These are phyloP conservation scores for Chalaropsis thielavioides DNA, from an alignment of 2,329 filamentous ascomycete genomes.

Conservation along the genomic window DNA sequence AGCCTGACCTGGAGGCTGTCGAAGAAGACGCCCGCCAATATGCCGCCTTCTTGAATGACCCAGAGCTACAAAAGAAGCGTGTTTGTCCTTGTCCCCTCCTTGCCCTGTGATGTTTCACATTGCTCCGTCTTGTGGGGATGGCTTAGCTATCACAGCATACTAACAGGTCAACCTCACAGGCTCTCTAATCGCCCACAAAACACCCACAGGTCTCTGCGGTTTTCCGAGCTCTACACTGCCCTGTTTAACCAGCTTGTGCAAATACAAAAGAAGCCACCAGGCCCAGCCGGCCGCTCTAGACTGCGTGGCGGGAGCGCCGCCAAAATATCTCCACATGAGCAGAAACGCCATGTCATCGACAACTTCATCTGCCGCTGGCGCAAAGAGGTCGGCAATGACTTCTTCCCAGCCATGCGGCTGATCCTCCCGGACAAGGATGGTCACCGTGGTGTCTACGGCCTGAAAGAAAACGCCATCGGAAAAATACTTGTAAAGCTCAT, in stretches of 20 bases:
- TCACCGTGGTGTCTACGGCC: slow-evolving; percentile 79
- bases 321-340: slow-evolving; percentile 57
- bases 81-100: slow-evolving; percentile 1
- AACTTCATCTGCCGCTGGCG: slow-evolving; percentile 80
- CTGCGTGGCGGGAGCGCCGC: slow-evolving; percentile 39
- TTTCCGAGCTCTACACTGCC: slow-evolving; percentile 60
- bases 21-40: slow-evolving; percentile 42
- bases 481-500: slow-evolving; percentile 84
- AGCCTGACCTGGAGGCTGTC: slow-evolving; percentile 28
- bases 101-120: neutral
- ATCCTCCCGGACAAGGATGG: slow-evolving; percentile 89
- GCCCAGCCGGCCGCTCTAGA: slow-evolving; percentile 30
- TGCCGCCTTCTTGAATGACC: slow-evolving; percentile 26
- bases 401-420: slow-evolving; percentile 82
- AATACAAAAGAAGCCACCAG: slow-evolving; percentile 60
- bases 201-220: slow-evolving; percentile 61
- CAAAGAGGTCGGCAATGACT: slow-evolving; percentile 74
- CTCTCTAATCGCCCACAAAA: slow-evolving; percentile 77
- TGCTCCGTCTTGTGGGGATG: neutral
- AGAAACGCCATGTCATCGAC: slow-evolving; percentile 66
- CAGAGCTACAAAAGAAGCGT: slow-evolving; percentile 34
- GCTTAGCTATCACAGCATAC: neutral
- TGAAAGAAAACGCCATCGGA: slow-evolving; percentile 84
- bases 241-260: slow-evolving; percentile 72
- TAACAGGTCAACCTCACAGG: slow-evolving; percentile 31